Percentiles rank a stretch among this genome's conserved stretches.
phyloP scores from a whole-genome alignment of 495 filamentous ascomycete species.

The Hypoxylon intermedium region DNA sequence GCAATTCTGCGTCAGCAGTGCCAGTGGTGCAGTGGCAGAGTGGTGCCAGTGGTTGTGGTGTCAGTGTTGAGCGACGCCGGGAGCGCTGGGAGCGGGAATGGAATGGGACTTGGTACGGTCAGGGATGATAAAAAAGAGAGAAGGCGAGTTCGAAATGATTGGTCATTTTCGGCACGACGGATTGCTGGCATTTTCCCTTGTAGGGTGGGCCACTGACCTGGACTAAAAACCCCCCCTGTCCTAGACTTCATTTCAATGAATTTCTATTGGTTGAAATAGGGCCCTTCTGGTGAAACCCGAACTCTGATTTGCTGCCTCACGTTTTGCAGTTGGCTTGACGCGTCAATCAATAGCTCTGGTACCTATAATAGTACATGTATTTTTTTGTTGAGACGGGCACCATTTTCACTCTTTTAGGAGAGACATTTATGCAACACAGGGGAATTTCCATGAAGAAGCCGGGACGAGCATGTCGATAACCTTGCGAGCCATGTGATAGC shows the following conservation, averaged over 20 bases:
- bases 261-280: conserved; percentile 22
- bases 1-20: too few relatives aligned
- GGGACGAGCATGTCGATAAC: too few relatives aligned
- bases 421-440: conserved; percentile 17
- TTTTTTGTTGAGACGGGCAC: conserved; percentile 32
- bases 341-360: conserved; percentile 38
- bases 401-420: conserved; percentile 20
- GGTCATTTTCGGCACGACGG: conserved; percentile 21
- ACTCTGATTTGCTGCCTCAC: conserved; percentile 36
- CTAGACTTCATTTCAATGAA: conserved; percentile 7
- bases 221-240: conserved; percentile 24
- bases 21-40: too few relatives aligned
- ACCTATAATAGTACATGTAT: too few relatives aligned
- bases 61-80: conserved; percentile 25
- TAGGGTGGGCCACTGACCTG: conserved; percentile 4
- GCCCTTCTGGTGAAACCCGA: conserved; percentile 9
- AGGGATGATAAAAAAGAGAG: conserved; percentile 21
- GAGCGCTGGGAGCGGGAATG: conserved; percentile 27
- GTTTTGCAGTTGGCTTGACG: conserved; percentile 35
- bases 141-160: conserved; percentile 22
- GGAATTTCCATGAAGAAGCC: too few relatives aligned
- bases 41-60: too few relatives aligned
- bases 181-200: conserved; percentile 31
- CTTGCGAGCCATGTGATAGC: too few relatives aligned
- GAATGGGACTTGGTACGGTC: conserved; percentile 1